These are phyloP conservation scores for Echium plantagineum DNA, from an alignment of 257 asterid species.

Conservation along the genomic window DNA sequence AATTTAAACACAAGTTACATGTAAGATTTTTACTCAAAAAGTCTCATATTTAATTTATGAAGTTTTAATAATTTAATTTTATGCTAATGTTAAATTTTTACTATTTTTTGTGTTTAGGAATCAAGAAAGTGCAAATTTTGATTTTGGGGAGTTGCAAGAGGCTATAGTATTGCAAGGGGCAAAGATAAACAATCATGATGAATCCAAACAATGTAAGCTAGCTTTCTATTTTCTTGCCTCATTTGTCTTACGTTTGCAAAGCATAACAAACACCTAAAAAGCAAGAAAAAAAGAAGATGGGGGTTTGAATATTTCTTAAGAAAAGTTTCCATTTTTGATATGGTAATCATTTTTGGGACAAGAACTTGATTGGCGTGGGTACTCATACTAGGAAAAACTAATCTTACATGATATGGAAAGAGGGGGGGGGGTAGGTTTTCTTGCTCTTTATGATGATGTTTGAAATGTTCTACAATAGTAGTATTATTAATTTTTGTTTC, in stretches of 20 bases:
- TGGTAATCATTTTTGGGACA: constrained; percentile 54
- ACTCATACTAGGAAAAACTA: constrained; percentile 60
- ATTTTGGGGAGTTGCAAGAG: constrained; percentile 86
- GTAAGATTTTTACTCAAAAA: constrained; percentile 22
- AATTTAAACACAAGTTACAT: constrained; percentile 41
- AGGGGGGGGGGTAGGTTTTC: constrained; percentile 17
- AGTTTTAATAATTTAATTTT: neutral
- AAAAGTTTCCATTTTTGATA: constrained; percentile 37
- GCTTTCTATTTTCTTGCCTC: constrained; percentile 9
- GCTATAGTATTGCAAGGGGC: constrained; percentile 70
- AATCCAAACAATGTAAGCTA: constrained; percentile 53
- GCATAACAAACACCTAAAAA: constrained; percentile 21
- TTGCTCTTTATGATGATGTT: constrained; percentile 11
- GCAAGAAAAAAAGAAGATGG: constrained; percentile 2
- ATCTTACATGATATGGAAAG: constrained; percentile 58
- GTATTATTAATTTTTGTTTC: neutral
- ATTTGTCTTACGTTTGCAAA: constrained; percentile 40
- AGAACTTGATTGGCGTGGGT: constrained; percentile 59
- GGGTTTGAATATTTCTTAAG: constrained; percentile 36
- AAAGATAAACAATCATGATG: constrained; percentile 44
- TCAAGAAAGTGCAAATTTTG: constrained; percentile 62
- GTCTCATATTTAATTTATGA: too few species aligned
- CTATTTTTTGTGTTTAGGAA: too few species aligned
- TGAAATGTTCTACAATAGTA: constrained; percentile 9
- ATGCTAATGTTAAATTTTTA: constrained; percentile 20